Evolutionary conservation across 148 eudicot species (phyloP).

Genomic region (Rheum nobile): DNA sequence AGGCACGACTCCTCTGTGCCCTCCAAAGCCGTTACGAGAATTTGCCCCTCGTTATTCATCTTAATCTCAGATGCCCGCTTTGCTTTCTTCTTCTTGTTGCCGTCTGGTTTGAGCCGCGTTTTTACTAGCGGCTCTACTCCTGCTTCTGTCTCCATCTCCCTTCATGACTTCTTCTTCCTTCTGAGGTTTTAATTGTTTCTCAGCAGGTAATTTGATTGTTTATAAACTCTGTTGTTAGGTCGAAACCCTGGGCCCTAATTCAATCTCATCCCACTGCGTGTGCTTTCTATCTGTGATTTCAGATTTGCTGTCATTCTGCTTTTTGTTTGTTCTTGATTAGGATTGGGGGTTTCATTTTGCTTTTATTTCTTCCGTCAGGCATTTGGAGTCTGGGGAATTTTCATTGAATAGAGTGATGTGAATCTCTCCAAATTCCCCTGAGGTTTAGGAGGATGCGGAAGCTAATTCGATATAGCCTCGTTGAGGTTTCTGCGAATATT

Average conservation of each 20-base stretch:
- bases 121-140: not conserved
- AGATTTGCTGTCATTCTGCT: not conserved
- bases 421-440: not conserved
- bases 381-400: not conserved
- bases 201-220: not conserved
- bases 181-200: not conserved
- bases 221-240: not conserved
- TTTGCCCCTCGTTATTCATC: not conserved
- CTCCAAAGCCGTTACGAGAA: not conserved
- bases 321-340: not conserved
- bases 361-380: not conserved
- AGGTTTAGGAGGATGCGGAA: not conserved
- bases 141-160: not conserved
- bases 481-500: not conserved
- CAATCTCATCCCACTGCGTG: not conserved
- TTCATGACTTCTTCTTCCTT: not conserved
- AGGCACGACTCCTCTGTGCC: not conserved
- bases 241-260: slow-evolving; percentile 1
- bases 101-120: not conserved
- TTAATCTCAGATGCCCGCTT: not conserved
- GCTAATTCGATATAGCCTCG: not conserved
- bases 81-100: not conserved
- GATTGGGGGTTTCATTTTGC: not conserved
- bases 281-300: not conserved
- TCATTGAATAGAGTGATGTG: not conserved